Conservation (phyloP, 768 basidiomycete species). For the Boletus eberwhitei region DNA sequence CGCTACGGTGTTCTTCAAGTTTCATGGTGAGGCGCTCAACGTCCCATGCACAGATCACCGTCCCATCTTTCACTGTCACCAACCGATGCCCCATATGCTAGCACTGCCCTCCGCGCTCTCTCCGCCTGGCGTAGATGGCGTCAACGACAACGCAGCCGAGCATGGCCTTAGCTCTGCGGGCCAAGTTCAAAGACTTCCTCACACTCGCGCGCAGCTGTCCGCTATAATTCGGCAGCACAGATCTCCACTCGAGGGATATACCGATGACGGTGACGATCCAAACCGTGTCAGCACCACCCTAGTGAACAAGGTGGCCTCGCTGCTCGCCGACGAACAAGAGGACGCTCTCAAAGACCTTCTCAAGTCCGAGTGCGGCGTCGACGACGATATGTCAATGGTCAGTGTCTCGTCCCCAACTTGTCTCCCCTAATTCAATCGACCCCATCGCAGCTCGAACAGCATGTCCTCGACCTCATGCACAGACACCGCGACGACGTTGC, state of each 20-base stretch:
- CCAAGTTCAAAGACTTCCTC: conserved; percentile 57
- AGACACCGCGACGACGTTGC: conserved; percentile 84
- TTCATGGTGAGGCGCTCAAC: conserved; percentile 21
- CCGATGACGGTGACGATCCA: conserved; percentile 55
- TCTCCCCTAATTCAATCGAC: conserved; percentile 16
- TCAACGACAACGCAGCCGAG: conserved; percentile 22
- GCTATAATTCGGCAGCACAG: conserved; percentile 73
- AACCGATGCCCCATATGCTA: conserved; percentile 25
- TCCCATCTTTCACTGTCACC: conserved; percentile 16
- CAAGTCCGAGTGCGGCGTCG: conserved; percentile 64
- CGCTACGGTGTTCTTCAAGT: conserved; percentile 12
- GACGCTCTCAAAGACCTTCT: conserved; percentile 79
- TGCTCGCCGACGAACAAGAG: conserved; percentile 81
- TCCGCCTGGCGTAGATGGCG: conserved; percentile 3
- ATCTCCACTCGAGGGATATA: conserved; percentile 46
- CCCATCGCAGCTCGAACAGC: conserved; percentile 68
- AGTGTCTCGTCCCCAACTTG: conserved; percentile 26
- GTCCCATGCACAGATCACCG: conserved; percentile 23
- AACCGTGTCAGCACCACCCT: conserved; percentile 55
- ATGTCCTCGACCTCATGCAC: conserved; percentile 94
- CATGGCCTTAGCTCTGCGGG: conserved; percentile 7
- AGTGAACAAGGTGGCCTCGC: conserved; percentile 65
- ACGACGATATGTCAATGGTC: conserved; percentile 69
- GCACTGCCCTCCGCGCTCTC: conserved; percentile 18
- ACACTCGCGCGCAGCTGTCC: conserved; percentile 78